Conservation (phyloP, 768 basidiomycete genomes). For the Chalciporus chontae region DNA sequence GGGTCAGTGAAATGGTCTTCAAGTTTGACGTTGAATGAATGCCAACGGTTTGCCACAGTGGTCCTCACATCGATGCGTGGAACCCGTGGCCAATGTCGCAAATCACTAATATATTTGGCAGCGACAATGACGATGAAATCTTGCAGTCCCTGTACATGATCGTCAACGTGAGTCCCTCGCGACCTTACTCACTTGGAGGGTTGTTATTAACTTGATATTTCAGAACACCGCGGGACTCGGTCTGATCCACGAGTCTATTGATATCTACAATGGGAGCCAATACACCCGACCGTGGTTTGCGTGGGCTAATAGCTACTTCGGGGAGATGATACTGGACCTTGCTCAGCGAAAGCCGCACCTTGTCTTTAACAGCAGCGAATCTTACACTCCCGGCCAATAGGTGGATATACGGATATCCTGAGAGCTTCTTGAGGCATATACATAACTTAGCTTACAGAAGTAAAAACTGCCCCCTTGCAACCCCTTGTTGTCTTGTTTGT, state of each 20-base stretch:
- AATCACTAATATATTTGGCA: constrained; percentile 69
- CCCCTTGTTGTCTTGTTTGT: background rate
- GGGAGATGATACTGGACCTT: constrained; percentile 77
- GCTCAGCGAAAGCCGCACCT: constrained; percentile 70
- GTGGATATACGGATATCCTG: background rate
- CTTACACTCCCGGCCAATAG: constrained; percentile 53
- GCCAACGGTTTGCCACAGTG: constrained; percentile 37
- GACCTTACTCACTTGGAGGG: background rate
- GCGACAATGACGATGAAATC: constrained; percentile 70
- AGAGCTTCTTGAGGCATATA: background rate
- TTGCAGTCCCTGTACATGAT: constrained; percentile 57
- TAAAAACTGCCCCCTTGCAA: too few relatives aligned
- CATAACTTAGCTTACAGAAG: too few relatives aligned
- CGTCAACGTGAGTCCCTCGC: constrained; percentile 52
- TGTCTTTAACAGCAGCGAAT: constrained; percentile 52
- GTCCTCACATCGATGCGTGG: constrained; percentile 71
- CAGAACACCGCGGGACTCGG: constrained; percentile 74
- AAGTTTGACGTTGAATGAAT: background rate
- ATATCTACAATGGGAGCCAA: constrained; percentile 50
- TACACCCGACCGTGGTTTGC: constrained; percentile 80
- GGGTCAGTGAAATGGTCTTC: constrained; percentile 45
- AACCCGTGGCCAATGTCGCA: constrained; percentile 86
- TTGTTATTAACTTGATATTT: background rate
- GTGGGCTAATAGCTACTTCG: constrained; percentile 82
- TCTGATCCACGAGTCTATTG: constrained; percentile 74